phyloP scores from a whole-genome alignment of 768 basidiomycete genomes.

The Mrakia blollopis region DNA sequence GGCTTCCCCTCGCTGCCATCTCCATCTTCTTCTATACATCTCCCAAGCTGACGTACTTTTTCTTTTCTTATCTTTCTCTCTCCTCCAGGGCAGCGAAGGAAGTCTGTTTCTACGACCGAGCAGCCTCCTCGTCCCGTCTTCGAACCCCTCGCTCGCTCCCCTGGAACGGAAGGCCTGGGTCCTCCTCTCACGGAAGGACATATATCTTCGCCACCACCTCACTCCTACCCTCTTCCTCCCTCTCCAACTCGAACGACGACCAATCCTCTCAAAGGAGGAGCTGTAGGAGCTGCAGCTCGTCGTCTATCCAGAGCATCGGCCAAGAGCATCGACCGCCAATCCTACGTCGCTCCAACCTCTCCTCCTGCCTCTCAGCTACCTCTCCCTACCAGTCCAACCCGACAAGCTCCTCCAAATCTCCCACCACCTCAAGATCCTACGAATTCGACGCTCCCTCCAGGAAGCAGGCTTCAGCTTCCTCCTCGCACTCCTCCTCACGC shows the following conservation, averaged over 20 bases:
- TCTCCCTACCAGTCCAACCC: background rate
- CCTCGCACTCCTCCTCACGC: conserved; percentile 11
- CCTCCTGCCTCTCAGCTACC: background rate
- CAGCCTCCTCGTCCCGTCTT: conserved; percentile 12
- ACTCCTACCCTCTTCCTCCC: background rate
- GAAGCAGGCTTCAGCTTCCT: background rate
- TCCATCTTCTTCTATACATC: background rate
- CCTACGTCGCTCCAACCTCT: background rate
- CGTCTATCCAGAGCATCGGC: conserved; percentile 4
- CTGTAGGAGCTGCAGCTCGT: background rate
- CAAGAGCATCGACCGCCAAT: conserved; percentile 1
- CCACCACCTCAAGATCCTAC: background rate
- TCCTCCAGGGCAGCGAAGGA: background rate
- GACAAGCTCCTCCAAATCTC: background rate
- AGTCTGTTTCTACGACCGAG: background rate
- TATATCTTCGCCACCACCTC: background rate
- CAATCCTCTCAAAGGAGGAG: background rate
- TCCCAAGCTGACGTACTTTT: background rate
- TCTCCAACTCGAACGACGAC: conserved; percentile 1
- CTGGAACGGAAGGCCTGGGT: background rate
- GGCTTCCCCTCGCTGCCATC: background rate
- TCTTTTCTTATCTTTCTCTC: background rate
- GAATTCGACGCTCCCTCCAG: background rate
- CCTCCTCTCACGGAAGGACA: background rate
- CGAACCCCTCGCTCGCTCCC: background rate